phyloP scores from a whole-genome alignment of 2,329 filamentous ascomycete species.

The Phialocephala subalpina region DNA sequence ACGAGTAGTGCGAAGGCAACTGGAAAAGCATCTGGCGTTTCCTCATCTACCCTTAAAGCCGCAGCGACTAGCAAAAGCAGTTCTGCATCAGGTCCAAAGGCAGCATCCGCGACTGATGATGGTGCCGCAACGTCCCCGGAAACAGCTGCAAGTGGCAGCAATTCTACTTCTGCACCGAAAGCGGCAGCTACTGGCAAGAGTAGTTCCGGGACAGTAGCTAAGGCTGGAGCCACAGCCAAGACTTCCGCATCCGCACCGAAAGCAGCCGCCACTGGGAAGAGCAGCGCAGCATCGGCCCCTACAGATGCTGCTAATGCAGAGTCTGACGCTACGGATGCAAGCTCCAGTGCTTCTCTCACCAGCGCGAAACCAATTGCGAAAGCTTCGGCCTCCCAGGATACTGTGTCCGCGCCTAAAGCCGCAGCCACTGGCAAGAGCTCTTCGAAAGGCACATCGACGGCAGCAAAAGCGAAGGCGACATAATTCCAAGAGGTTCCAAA shows the following conservation, averaged over 20 bases:
- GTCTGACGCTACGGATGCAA: background rate
- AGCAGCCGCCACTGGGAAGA: no score
- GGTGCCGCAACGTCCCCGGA: background rate
- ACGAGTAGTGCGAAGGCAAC: background rate
- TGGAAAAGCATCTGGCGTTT: background rate
- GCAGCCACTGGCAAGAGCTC: background rate
- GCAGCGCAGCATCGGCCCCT: no score
- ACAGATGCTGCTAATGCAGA: background rate
- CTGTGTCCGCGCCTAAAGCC: background rate
- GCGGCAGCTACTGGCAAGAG: slow-evolving; percentile 1
- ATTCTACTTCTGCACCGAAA: background rate
- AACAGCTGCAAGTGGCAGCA: no score
- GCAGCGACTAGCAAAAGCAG: background rate
- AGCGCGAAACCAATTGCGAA: background rate
- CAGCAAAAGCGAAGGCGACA: background rate
- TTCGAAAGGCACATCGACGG: background rate
- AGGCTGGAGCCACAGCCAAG: background rate
- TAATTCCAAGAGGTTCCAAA: no score
- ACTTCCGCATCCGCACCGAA: background rate
- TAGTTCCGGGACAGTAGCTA: background rate
- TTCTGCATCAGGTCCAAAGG: background rate
- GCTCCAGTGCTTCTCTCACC: background rate
- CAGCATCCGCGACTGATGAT: background rate
- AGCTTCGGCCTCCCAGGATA: background rate
- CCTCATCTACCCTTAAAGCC: background rate